Evolutionary conservation across 768 basidiomycete genomes (phyloP).

Genomic region (Phaffia tasmanica): DNA sequence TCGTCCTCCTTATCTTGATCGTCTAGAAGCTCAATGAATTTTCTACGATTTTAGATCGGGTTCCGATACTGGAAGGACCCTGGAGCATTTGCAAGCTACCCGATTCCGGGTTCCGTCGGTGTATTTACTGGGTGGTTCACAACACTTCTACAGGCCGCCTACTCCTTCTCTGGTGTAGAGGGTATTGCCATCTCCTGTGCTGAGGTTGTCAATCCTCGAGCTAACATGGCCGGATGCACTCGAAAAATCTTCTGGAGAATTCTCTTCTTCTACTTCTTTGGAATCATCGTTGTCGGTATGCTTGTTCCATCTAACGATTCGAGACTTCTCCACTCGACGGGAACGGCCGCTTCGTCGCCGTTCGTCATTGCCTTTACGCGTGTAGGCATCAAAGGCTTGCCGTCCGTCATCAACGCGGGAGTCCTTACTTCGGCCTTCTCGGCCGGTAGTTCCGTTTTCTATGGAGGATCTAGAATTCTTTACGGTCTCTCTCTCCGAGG

Average conservation of each 20-base stretch:
- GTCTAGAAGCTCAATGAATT: not conserved
- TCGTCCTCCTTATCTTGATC: not conserved
- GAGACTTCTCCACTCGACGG: conserved; percentile 44
- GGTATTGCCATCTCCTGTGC: conserved; percentile 55
- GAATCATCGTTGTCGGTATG: conserved; percentile 51
- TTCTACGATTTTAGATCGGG: not conserved
- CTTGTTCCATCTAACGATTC: conserved; percentile 60
- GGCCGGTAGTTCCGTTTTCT: conserved; percentile 32
- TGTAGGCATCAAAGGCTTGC: conserved; percentile 53
- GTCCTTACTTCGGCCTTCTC: conserved; percentile 43
- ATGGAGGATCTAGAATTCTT: conserved; percentile 34
- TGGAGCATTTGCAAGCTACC: conserved; percentile 27
- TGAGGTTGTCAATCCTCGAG: conserved; percentile 65
- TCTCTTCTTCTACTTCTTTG: conserved; percentile 63
- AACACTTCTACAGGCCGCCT: conserved; percentile 21
- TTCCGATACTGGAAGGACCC: conserved; percentile 35
- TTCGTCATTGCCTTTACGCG: conserved; percentile 71
- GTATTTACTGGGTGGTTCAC: conserved; percentile 40
- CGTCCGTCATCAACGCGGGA: conserved; percentile 55
- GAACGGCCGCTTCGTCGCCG: conserved; percentile 65
- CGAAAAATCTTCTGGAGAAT: conserved; percentile 71
- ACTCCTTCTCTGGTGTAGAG: conserved; percentile 66
- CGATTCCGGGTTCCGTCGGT: conserved; percentile 22
- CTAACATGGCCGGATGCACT: conserved; percentile 66
- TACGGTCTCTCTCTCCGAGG: conserved; percentile 40